phyloP scores from a whole-genome alignment of 306 rosid genomes.

The Glycyrrhiza uralensis region DNA sequence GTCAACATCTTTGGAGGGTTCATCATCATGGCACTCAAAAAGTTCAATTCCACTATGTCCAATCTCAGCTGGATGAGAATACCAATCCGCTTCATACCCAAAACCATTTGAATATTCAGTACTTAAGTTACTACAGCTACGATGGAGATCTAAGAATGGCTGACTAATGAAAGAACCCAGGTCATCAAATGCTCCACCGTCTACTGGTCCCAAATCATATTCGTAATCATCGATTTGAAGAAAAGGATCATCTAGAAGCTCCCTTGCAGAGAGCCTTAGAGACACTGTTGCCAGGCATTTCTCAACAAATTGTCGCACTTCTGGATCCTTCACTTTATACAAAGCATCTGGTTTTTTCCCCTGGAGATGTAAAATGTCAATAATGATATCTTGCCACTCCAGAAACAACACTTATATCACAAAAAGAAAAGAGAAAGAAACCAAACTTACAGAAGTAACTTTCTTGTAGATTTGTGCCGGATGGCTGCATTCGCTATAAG shows the following conservation, averaged over 20 bases:
- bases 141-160: conserved; percentile 43
- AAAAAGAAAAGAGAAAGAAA: conserved; percentile 21
- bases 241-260: conserved; percentile 86
- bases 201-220: conserved; percentile 43
- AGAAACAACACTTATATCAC: conserved; percentile 1
- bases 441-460: conserved; percentile 82
- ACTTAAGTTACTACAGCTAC: conserved; percentile 43
- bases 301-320: conserved; percentile 76
- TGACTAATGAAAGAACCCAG: conserved; percentile 42
- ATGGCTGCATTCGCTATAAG: conserved; percentile 92
- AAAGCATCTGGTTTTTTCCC: conserved; percentile 89
- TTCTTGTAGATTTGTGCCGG: conserved; percentile 97
- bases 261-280: conserved; percentile 73
- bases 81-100: conserved; percentile 57
- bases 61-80: conserved; percentile 46
- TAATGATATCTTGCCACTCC: conserved; percentile 22
- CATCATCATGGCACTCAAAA: conserved; percentile 69
- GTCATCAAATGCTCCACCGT: conserved; percentile 37
- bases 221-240: conserved; percentile 61
- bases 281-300: conserved; percentile 87
- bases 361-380: conserved; percentile 41
- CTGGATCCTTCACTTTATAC: conserved; percentile 79
- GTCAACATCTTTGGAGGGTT: conserved; percentile 55
- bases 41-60: conserved; percentile 74
- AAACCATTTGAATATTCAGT: conserved; percentile 48